Evolutionary conservation across 768 basidiomycete genomes (phyloP), one percentile per base, ranked within the genome.

Genomic region (Rickenella mellea): DNA sequence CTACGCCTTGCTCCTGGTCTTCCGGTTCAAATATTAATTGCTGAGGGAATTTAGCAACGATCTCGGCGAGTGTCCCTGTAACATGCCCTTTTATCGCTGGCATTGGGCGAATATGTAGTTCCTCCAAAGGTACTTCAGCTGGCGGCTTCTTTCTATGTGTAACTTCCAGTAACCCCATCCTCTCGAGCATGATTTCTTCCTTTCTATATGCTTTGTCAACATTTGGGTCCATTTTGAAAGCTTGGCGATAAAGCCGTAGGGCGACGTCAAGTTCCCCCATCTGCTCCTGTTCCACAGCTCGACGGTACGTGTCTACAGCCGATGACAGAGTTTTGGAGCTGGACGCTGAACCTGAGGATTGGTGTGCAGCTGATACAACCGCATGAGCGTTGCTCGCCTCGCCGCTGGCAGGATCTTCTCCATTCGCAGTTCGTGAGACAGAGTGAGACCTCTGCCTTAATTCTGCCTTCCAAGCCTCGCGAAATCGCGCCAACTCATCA

Each of bases 181-280:
- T 36, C 30, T 50, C 50, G 25, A 51, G 25, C 43, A 51, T 55
- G 31, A 54, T 63, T 53, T 85, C 80, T 46, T 78, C 68, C 30
- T 68, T 66, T 46, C 72, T 67, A 60, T 84, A 90, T 1, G 73
- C 71, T 46, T 71, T 70, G 55, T 91, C 89, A 26, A 92, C 84
- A 46, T 84, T 66, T 27, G 81, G 66, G 45, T 91, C 74, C 61
- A 83, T 62, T 40, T 81, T 75, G 57, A 91, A 92, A 2, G 87
- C 87, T 47, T 76, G 74, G 8, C 87, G 78, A 53, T 94, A 96
- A 6, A 90, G 61, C 20, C 60, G 54, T 8, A 91, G 60, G 9
- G 91, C 91, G 26, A 82, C 76, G 48, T 91, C 83, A 38, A 89
- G 65, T 45, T 83, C 65, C 28, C 88, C 78, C 32, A 62, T 63